phyloP scores from a whole-genome alignment of 192 early-diverging fungal species.

The Ambispora gerdemannii region DNA sequence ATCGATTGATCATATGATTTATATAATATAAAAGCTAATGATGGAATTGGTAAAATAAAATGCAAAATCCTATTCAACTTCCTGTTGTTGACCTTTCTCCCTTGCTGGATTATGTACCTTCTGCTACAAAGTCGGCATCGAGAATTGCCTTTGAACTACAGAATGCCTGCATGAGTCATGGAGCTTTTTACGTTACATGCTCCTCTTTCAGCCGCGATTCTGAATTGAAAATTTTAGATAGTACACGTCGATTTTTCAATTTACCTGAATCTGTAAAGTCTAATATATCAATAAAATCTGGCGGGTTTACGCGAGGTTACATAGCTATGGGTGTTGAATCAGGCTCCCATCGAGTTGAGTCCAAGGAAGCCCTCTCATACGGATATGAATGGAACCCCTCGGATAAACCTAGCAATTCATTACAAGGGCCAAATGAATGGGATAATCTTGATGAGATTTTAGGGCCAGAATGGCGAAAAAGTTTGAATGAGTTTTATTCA shows the following conservation, averaged over 20 bases:
- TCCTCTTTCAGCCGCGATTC: conserved; percentile 28
- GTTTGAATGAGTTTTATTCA: conserved; percentile 40
- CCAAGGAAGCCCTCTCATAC: conserved; percentile 61
- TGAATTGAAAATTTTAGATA: conserved; percentile 27
- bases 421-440: conserved; percentile 57
- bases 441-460: conserved; percentile 32
- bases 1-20: no score
- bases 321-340: conserved; percentile 47
- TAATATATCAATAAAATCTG: conserved; percentile 38
- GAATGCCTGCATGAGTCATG: conserved; percentile 33
- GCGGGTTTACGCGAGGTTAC: conserved; percentile 48
- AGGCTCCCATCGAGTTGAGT: conserved; percentile 51
- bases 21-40: no score
- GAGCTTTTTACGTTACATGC: conserved; percentile 43
- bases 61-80: no score
- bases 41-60: no score
- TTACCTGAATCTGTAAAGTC: conserved; percentile 35
- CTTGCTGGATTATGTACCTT: conserved; percentile 12
- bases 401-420: conserved; percentile 37
- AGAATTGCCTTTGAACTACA: conserved; percentile 32
- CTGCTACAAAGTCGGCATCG: background rate
- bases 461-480: conserved; percentile 18
- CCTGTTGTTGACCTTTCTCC: conserved; percentile 40
- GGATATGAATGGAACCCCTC: conserved; percentile 43
- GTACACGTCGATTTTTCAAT: conserved; percentile 37